Conservation (phyloP, 345 rosid genomes). For the Excoecaria cochinchinensis region DNA sequence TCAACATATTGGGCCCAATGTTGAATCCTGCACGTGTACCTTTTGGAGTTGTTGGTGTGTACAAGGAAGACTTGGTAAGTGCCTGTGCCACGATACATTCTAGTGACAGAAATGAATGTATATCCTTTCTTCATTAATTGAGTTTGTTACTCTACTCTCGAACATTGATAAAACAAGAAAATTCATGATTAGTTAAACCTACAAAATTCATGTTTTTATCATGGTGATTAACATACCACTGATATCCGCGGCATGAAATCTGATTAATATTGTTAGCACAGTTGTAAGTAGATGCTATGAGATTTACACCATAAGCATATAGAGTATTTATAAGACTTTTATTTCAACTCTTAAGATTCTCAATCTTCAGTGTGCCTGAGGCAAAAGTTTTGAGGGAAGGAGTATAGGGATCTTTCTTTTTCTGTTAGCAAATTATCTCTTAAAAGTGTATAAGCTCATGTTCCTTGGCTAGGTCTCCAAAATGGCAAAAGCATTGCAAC, state of each 20-base stretch:
- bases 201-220: background rate
- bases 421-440: background rate
- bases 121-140: background rate
- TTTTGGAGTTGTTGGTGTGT: constrained; percentile 92
- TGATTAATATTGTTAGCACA: background rate
- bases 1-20: constrained; percentile 90
- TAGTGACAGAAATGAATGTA: background rate
- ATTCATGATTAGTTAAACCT: background rate
- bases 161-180: background rate
- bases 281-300: background rate
- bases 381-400: background rate
- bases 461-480: constrained; percentile 60
- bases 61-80: constrained; percentile 66
- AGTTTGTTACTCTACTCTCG: background rate
- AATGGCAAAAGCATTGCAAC: constrained; percentile 89
- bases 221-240: background rate
- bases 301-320: background rate
- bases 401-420: background rate
- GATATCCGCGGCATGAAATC: background rate
- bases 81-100: background rate
- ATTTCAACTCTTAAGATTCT: background rate
- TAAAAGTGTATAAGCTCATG: background rate
- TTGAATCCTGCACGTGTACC: constrained; percentile 83
- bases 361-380: background rate
- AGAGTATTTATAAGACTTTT: background rate